Base-by-base conservation (phyloP, 78 protist genomes). In the Dictyostelium firmibasis region DNA sequence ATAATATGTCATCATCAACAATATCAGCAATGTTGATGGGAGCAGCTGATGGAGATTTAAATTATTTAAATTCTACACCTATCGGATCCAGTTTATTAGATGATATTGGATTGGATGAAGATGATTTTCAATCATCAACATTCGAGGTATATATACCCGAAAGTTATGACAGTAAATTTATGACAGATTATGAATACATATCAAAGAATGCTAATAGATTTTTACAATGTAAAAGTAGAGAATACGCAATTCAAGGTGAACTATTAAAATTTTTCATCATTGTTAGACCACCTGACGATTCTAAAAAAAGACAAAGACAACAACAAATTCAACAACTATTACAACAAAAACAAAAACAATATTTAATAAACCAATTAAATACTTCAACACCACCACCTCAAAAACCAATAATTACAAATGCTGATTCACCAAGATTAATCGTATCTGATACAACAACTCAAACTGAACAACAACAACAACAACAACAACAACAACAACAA, bases 191-290 rank as follows among this genome's bases (percentile, higher is more conserved):
- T 69, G 94, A 89, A 25, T 89, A 89, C 27, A 44, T 89, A 6
- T 79, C 84, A 67, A 31, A 60, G 44, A 78, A 89, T 70, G 53
- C 94, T 1, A 14, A 78, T 69, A 38, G n/a, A 36, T 89, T 89
- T 79, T 67, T 72, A 2, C 18, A 72, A 33, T 72, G 43, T 72
- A 35, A 43, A 23, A 79, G 86, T 29, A 78, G 94, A 78, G 64
- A 89, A 33, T 89, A 53, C 14, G 47, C 83, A 16, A 81, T 89
- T 43, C 94, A 89, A 81, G 94, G 94, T 70, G 94, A 89, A 47
- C 11, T 81, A 44, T 67, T 89, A 47, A 78, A 75, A n/a, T 81
- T 89, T 72, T 89, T 89, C 57, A 43, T 89, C 2, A 89, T 89
- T 50, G 94, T 67, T 8, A 62, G 94, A 47, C 82, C 87, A 31